Percentiles rank a stretch among this genome's conserved stretches.
These are phyloP conservation scores for Castanea mollissima DNA, from an alignment of 306 rosid genomes.

Conservation along the genomic window DNA sequence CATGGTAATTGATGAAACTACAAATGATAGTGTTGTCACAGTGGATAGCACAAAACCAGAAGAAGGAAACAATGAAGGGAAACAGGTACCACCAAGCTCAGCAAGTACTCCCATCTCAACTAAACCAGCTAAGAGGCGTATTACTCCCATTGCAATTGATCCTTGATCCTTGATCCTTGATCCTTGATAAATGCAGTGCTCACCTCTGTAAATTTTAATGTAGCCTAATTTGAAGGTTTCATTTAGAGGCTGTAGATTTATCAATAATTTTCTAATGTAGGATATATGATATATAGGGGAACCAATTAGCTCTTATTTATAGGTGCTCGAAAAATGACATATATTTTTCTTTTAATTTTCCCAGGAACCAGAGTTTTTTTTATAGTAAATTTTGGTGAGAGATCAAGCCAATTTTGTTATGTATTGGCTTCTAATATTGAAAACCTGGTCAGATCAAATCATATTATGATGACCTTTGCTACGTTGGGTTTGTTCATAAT, in stretches of 20 bases:
- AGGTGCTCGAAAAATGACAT: not conserved
- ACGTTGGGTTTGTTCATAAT: not conserved
- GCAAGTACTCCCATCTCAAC: constrained; percentile 5
- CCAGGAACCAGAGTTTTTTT: not conserved
- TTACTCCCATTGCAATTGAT: constrained; percentile 51
- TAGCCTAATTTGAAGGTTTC: not conserved
- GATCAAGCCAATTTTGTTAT: not conserved
- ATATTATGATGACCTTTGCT: not conserved
- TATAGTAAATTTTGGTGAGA: not conserved
- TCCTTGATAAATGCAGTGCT: constrained; percentile 19
- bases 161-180: constrained; percentile 49
- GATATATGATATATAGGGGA: not conserved
- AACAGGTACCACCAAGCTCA: constrained; percentile 28
- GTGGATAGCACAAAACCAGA: constrained; percentile 18
- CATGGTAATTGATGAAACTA: constrained; percentile 17
- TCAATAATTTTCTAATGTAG: not conserved
- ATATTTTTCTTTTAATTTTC: too few relatives aligned
- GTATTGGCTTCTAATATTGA: not conserved
- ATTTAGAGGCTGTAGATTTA: not conserved
- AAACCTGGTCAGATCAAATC: not conserved
- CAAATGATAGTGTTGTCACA: constrained; percentile 8
- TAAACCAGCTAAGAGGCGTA: constrained; percentile 49
- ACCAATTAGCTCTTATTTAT: not conserved
- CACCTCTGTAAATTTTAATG: constrained; percentile 16
- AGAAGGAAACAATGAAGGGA: constrained; percentile 30